Base-by-base conservation (phyloP, 495 filamentous ascomycete species). In the Penicillium roqueforti region DNA sequence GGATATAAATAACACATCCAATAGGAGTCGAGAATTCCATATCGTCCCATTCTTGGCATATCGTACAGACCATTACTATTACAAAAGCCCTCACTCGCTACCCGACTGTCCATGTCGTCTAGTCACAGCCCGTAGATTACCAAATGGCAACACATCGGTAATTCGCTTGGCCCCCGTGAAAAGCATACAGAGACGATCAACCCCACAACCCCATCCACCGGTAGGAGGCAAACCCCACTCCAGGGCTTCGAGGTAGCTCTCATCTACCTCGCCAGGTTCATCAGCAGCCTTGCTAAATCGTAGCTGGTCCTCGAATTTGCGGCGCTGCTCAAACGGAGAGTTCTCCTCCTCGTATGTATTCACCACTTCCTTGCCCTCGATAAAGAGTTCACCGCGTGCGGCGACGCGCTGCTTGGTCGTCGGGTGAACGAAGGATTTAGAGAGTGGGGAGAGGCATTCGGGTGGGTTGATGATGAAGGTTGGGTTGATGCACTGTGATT, bases 301-400 rank as follows among this genome's bases (percentile, higher is more conserved):
- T 3, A 81, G 54, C 61, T 88, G 86, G 53, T 80, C 75, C 52
- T 78, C 69, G 50, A 98, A 92, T 68, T 97, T 98, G 47, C 83
- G 76, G 20, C 89, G 78, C 68, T 98, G 93, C 54, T 87, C 88
- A 26, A 84, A 84, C 0, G 93, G 95, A 40, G 88, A 88, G 70
- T 97, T 98, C 71, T 98, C 93, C 72, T 98, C 93, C 71, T 98
- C 93, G 74, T 98, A 98, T 62, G 87, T 89, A 68, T 98, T 98
- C 8, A 92, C 88, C 29, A 95, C 72, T 62, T 98, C 93, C 41
- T 79, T 77, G 13, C 86, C 84, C 37, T 79, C 66, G 62, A 96
- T 80, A 72, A 97, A 97, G 34, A 98, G 83, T 67, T 98, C 93
- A 3, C 86, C 88, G 37, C 93, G 85, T 3, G 89, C 88, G 3